Percentiles rank a stretch among this genome's conserved stretches.
Conservation (phyloP, 2,329 filamentous ascomycete genomes). For the Xylaria sp. region DNA sequence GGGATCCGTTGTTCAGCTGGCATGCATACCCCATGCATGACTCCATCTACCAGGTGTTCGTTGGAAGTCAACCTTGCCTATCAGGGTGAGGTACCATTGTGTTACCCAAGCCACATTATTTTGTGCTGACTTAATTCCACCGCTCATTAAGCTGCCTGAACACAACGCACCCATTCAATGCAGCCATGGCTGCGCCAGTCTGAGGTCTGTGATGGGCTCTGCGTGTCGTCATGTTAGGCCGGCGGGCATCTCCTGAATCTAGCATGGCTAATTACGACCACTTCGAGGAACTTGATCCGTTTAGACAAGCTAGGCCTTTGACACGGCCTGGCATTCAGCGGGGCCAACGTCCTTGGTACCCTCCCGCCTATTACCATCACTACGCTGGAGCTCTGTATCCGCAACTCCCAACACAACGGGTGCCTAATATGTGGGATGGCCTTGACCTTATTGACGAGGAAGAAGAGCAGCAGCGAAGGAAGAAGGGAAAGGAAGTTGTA, state of each 20-base stretch:
- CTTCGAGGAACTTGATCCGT: neutral
- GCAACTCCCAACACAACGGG: constrained; percentile 12
- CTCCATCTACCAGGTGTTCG: neutral
- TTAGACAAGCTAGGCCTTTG: constrained; percentile 6
- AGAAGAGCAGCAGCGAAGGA: constrained; percentile 29
- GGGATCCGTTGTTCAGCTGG: constrained; percentile 28
- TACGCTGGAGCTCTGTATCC: constrained; percentile 23
- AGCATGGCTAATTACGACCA: constrained; percentile 18
- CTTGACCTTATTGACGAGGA: constrained; percentile 31
- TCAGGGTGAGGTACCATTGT: constrained; percentile 22
- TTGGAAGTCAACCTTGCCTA: constrained; percentile 9
- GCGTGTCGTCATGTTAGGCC: constrained; percentile 21
- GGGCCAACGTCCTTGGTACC: constrained; percentile 25
- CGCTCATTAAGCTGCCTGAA: constrained; percentile 3
- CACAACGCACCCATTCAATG: neutral
- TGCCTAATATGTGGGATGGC: constrained; percentile 21
- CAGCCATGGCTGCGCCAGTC: neutral
- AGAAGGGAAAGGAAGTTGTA: constrained; percentile 36
- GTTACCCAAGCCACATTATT: constrained; percentile 22
- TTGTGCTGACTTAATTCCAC: constrained; percentile 10
- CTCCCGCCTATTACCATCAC: constrained; percentile 11
- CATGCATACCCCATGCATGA: constrained; percentile 28
- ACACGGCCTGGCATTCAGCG: constrained; percentile 16
- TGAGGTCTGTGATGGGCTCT: constrained; percentile 22
- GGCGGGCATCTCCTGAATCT: constrained; percentile 25